These are phyloP conservation scores for Conidiobolus incongruus DNA, from an alignment of 371 early-diverging fungal genomes.

Conservation along the genomic window DNA sequence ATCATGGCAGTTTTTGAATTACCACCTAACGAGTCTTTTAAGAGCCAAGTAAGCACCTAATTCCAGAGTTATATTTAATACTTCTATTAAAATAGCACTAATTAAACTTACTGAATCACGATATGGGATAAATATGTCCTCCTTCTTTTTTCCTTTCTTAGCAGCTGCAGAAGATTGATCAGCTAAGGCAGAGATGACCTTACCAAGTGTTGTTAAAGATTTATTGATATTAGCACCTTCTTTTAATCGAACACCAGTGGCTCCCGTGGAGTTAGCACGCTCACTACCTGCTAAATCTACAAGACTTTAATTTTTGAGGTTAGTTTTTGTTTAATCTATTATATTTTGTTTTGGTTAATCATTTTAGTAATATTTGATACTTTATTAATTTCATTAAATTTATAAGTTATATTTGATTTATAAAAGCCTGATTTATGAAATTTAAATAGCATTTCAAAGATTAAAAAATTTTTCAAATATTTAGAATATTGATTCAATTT, in stretches of 20 bases:
- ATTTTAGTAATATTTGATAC: too few species aligned
- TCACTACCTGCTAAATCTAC: constrained; percentile 93
- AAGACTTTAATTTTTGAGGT: constrained; percentile 34
- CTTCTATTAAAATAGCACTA: neutral
- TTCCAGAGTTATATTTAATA: neutral
- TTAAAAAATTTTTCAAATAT: too few species aligned
- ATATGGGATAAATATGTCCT: constrained; percentile 54
- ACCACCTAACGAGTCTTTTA: constrained; percentile 85
- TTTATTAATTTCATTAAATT: too few species aligned
- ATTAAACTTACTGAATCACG: constrained; percentile 50
- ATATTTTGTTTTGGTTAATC: too few species aligned
- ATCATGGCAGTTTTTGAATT: constrained; percentile 88
- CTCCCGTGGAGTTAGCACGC: constrained; percentile 79
- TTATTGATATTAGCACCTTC: constrained; percentile 99
- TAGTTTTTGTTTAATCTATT: constrained; percentile 1
- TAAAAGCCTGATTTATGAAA: too few species aligned
- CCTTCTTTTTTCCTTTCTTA: constrained; percentile 22
- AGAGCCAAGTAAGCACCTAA: constrained; percentile 72
- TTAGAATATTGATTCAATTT: too few species aligned
- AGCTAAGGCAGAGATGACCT: constrained; percentile 89
- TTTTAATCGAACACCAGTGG: constrained; percentile 79
- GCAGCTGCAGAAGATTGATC: constrained; percentile 27
- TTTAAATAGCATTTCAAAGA: too few species aligned
- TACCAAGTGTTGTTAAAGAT: constrained; percentile 83
- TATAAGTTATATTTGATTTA: too few species aligned